Evolutionary conservation across 2,329 filamentous ascomycete genomes (phyloP).

Genomic region (Beauveria pseudobassiana): DNA sequence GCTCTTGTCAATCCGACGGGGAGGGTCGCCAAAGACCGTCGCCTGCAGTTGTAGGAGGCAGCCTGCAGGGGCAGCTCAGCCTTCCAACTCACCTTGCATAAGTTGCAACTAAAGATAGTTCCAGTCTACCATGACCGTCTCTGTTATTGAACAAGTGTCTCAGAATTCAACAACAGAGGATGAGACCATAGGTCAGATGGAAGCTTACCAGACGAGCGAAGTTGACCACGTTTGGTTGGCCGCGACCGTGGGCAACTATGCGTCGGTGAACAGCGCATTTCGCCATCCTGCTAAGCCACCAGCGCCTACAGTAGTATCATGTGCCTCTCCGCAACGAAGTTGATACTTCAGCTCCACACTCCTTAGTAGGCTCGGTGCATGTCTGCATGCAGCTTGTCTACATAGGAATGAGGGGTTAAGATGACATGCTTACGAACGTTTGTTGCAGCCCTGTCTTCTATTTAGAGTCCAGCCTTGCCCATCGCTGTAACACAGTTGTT

Average conservation of each 20-base stretch:
- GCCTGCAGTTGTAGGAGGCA: background rate
- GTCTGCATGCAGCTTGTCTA: background rate
- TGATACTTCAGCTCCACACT: background rate
- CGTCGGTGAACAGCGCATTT: background rate
- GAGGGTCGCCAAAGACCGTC: background rate
- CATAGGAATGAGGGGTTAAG: too few species aligned
- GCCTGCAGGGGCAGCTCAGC: background rate
- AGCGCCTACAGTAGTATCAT: background rate
- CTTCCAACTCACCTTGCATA: conserved; percentile 1
- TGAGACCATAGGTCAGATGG: background rate
- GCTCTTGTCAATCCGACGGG: background rate
- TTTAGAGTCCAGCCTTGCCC: background rate
- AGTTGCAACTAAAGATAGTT: background rate
- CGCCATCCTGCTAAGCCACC: background rate
- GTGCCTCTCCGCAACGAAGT: background rate
- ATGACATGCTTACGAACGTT: too few species aligned
- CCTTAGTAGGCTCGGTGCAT: background rate
- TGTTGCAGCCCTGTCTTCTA: background rate
- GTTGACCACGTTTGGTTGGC: background rate
- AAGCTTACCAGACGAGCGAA: background rate
- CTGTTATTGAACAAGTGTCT: background rate
- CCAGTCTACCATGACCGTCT: background rate
- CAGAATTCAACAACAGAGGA: background rate
- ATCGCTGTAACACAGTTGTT: background rate
- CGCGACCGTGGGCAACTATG: background rate